These are phyloP conservation scores for Sporothrix luriei DNA, from an alignment of 2,329 filamentous ascomycete genomes.

Conservation along the genomic window DNA sequence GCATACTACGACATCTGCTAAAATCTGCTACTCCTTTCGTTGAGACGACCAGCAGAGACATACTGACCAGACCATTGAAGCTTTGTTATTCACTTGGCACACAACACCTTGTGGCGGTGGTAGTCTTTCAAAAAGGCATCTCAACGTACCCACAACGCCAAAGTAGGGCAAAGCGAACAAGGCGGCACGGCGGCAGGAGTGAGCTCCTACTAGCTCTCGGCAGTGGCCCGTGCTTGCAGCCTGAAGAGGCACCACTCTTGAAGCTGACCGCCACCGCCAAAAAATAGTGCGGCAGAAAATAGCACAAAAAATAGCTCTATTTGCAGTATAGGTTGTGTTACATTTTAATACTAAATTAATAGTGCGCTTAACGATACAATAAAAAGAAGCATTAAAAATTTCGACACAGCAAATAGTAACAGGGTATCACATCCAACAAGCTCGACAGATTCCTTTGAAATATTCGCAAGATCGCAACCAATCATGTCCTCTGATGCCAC, in stretches of 20 bases:
- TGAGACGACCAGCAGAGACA: too few relatives aligned
- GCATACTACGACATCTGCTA: too few relatives aligned
- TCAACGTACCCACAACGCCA: too few relatives aligned
- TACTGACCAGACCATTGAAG: too few relatives aligned
- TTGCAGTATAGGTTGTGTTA: background rate
- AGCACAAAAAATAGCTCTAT: background rate
- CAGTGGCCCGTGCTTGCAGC: slow-evolving; percentile 3
- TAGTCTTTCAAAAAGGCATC: too few relatives aligned
- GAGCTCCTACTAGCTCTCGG: background rate
- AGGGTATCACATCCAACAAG: background rate
- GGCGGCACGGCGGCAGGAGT: background rate
- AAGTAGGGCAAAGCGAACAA: too few relatives aligned
- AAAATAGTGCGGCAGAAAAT: slow-evolving; percentile 12
- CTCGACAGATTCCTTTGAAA: too few relatives aligned
- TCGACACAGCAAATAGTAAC: background rate
- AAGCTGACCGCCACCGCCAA: slow-evolving; percentile 1
- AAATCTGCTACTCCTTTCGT: background rate
- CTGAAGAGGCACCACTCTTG: background rate
- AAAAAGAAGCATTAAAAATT: too few relatives aligned
- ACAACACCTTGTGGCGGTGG: background rate
- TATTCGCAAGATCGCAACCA: slow-evolving; percentile 44
- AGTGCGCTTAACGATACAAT: background rate
- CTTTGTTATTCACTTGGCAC: too few relatives aligned
- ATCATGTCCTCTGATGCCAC: slow-evolving; percentile 60
- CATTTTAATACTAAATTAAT: background rate